phyloP scores from a whole-genome alignment of 192 early-diverging fungal species.

The Coemansia sp. region DNA sequence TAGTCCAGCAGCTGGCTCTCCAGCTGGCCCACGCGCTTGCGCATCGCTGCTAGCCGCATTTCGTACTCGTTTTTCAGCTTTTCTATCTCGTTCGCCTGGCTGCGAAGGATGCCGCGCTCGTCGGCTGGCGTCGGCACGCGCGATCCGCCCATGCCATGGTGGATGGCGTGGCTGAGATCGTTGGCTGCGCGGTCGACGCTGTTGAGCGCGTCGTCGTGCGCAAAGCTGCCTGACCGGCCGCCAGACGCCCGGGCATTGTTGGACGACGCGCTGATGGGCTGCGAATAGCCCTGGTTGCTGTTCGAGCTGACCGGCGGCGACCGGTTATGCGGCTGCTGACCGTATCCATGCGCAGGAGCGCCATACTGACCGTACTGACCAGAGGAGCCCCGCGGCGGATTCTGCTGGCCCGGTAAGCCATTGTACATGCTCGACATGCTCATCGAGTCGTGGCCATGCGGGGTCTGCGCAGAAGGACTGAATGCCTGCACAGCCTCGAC shows the following conservation, averaged over 20 bases:
- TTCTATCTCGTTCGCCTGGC: constrained; percentile 39
- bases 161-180: constrained; percentile 26
- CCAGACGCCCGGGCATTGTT: neutral
- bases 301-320: constrained; percentile 39
- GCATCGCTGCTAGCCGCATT: constrained; percentile 57
- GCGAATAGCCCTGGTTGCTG: constrained; percentile 19
- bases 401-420: constrained; percentile 9
- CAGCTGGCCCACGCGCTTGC: constrained; percentile 65
- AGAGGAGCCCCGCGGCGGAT: neutral
- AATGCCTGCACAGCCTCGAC: constrained; percentile 17
- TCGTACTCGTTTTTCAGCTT: constrained; percentile 62
- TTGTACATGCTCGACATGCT: constrained; percentile 32
- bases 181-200: constrained; percentile 24
- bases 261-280: neutral
- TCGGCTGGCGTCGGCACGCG: constrained; percentile 29
- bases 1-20: constrained; percentile 59
- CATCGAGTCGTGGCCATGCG: constrained; percentile 32
- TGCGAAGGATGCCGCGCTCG: constrained; percentile 10
- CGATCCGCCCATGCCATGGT: neutral
- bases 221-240: constrained; percentile 3
- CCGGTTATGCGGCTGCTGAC: constrained; percentile 17
- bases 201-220: constrained; percentile 21
- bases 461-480: constrained; percentile 14
- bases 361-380: constrained; percentile 14
- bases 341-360: constrained; percentile 10